Conservation (phyloP, 495 filamentous ascomycete genomes). For the Hypoxylon fuscum region DNA sequence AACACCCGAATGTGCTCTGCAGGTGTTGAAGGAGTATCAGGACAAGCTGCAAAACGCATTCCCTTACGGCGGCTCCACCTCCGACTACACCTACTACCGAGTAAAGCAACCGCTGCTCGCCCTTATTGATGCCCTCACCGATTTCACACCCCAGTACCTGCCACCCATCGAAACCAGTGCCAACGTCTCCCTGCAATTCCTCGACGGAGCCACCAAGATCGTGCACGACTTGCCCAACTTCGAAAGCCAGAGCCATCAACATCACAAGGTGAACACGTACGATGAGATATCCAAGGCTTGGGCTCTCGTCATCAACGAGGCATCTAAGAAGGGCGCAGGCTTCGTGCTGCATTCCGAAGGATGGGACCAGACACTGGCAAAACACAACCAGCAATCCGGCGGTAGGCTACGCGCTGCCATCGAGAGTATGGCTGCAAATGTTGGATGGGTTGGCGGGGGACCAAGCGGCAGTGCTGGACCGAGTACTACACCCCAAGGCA, state of each 20-base stretch:
- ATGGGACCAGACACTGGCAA: constrained; percentile 89
- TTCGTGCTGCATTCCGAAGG: constrained; percentile 90
- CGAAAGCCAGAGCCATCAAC: constrained; percentile 83
- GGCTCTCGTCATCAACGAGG: constrained; percentile 90
- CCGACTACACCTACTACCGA: constrained; percentile 95
- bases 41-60: constrained; percentile 78
- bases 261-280: constrained; percentile 93
- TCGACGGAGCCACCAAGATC: constrained; percentile 88
- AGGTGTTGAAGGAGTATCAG: constrained; percentile 84
- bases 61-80: constrained; percentile 83
- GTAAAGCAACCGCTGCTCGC: constrained; percentile 82
- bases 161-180: constrained; percentile 88
- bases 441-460: constrained; percentile 80
- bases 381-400: constrained; percentile 87
- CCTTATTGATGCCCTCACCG: constrained; percentile 86
- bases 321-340: constrained; percentile 88
- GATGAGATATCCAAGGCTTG: constrained; percentile 95
- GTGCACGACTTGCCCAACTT: constrained; percentile 89
- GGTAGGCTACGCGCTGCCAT: constrained; percentile 86
- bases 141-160: constrained; percentile 95
- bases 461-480: constrained; percentile 46
- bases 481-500: constrained; percentile 42
- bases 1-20: constrained; percentile 78
- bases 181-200: constrained; percentile 79
- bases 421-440: constrained; percentile 72